phyloP scores from a whole-genome alignment of 1,284 basidiomycete genomes.

The Sparassis latifolia region DNA sequence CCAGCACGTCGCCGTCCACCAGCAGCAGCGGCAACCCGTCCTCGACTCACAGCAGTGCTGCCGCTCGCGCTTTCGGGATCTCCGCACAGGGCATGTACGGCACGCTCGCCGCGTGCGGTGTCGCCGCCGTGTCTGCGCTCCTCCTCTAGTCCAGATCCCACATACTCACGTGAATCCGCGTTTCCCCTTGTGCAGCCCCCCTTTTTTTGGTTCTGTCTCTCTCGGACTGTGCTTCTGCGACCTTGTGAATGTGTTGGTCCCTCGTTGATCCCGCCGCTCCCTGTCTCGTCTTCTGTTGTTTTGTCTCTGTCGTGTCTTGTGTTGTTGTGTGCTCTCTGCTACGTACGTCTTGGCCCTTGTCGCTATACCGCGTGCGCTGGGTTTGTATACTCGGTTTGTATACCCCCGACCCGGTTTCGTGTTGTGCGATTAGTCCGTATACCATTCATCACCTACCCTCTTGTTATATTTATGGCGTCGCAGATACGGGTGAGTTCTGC shows the following conservation, averaged over 20 bases:
- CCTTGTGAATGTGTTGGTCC: neutral
- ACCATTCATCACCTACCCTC: no score
- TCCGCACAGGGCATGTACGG: slow-evolving; percentile 14
- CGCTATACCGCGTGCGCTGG: no score
- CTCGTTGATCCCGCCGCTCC: neutral
- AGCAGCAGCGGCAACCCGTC: slow-evolving; percentile 7
- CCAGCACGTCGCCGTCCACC: slow-evolving; percentile 8
- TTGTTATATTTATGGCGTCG: no score
- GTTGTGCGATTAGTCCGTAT: no score
- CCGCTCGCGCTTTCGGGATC: slow-evolving; percentile 7
- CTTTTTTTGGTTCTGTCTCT: neutral
- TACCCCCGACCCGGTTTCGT: no score
- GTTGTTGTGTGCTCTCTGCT: neutral
- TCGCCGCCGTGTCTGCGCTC: slow-evolving; percentile 20
- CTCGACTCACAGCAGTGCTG: slow-evolving; percentile 6
- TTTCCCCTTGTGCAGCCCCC: slow-evolving; percentile 15
- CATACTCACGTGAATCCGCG: slow-evolving; percentile 1
- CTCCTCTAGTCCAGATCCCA: slow-evolving; percentile 14
- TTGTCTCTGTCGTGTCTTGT: neutral
- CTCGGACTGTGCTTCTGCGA: neutral
- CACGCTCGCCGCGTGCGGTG: slow-evolving; percentile 18
- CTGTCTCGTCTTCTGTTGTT: neutral
- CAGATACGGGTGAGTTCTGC: no score
- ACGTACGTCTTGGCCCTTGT: no score
- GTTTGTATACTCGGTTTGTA: no score